Percentiles rank a stretch among this genome's conserved stretches.
These are phyloP conservation scores for Sporisorium graminicola DNA, from an alignment of 1,284 basidiomycete species.

Conservation along the genomic window DNA sequence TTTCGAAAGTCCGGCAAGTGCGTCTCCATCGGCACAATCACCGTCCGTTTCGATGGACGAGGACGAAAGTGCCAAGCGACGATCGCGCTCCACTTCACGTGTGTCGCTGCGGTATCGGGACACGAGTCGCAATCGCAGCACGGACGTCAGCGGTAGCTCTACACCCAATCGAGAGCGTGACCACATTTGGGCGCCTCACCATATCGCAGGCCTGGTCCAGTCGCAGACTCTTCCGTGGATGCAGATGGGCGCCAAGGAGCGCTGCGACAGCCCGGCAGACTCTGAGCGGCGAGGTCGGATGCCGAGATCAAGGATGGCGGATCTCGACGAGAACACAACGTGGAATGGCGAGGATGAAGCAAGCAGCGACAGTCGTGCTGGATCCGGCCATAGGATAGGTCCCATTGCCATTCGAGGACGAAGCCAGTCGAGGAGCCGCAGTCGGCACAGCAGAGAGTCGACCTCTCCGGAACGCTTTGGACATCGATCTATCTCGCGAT, in stretches of 20 bases:
- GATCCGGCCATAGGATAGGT: slow-evolving; percentile 14
- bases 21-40: slow-evolving; percentile 19
- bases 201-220: slow-evolving; percentile 22
- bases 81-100: slow-evolving; percentile 47
- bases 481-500: slow-evolving; percentile 30
- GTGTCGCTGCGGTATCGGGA: slow-evolving; percentile 32
- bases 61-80: slow-evolving; percentile 12
- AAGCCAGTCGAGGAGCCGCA: slow-evolving; percentile 50
- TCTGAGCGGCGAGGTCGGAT: slow-evolving; percentile 47
- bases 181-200: slow-evolving; percentile 28
- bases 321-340: slow-evolving; percentile 51
- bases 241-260: slow-evolving; percentile 18
- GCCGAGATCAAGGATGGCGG: slow-evolving; percentile 43
- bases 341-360: slow-evolving; percentile 43
- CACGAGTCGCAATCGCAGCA: slow-evolving; percentile 43
- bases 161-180: slow-evolving; percentile 47
- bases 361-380: slow-evolving; percentile 28
- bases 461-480: slow-evolving; percentile 36
- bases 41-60: slow-evolving; percentile 22
- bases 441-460: slow-evolving; percentile 45
- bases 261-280: slow-evolving; percentile 48
- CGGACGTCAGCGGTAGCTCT: slow-evolving; percentile 39
- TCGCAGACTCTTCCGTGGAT: slow-evolving; percentile 25
- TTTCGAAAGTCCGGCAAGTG: slow-evolving; percentile 22
- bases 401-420: slow-evolving; percentile 43